These are phyloP conservation scores for Blastocystis sp. DNA, from an alignment of 352 stramenopile species.

Conservation along the genomic window DNA sequence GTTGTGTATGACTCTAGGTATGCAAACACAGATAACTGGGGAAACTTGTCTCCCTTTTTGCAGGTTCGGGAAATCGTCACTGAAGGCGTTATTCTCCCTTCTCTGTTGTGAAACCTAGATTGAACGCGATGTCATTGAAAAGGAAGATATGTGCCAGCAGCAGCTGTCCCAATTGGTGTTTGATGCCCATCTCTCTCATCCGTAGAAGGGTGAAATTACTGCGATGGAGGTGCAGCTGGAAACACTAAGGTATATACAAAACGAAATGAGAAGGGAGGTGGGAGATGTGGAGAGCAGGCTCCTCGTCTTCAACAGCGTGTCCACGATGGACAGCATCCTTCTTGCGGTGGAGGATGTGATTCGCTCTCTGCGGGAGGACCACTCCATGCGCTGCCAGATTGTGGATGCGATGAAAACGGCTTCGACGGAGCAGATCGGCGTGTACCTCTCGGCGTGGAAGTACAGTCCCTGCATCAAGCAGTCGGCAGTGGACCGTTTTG, in stretches of 20 bases:
- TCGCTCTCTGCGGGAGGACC: neutral
- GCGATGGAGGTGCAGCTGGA: neutral
- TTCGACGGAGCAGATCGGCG: neutral
- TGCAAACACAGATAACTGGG: neutral
- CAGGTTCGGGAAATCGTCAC: neutral
- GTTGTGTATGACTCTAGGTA: neutral
- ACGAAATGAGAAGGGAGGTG: neutral
- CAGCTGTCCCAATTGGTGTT: neutral
- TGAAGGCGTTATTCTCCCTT: neutral
- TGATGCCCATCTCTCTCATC: neutral
- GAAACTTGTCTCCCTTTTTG: neutral
- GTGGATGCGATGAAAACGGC: neutral
- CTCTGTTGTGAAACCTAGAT: neutral
- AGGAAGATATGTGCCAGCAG: neutral
- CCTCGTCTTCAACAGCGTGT: slow-evolving; percentile 16
- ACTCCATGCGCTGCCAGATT: neutral
- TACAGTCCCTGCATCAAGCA: slow-evolving; percentile 7
- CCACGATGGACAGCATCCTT: slow-evolving; percentile 3
- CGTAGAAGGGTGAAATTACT: neutral
- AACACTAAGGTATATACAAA: neutral
- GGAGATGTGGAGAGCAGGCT: neutral
- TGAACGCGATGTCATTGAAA: neutral
- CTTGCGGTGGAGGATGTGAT: neutral
- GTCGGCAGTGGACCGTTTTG: neutral
- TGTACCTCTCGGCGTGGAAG: slow-evolving; percentile 45